A percentile compares a stretch with the other conserved stretches of the same genome.
phyloP scores from a whole-genome alignment of 352 stramenopile species.

The Phytopythium aichiense region DNA sequence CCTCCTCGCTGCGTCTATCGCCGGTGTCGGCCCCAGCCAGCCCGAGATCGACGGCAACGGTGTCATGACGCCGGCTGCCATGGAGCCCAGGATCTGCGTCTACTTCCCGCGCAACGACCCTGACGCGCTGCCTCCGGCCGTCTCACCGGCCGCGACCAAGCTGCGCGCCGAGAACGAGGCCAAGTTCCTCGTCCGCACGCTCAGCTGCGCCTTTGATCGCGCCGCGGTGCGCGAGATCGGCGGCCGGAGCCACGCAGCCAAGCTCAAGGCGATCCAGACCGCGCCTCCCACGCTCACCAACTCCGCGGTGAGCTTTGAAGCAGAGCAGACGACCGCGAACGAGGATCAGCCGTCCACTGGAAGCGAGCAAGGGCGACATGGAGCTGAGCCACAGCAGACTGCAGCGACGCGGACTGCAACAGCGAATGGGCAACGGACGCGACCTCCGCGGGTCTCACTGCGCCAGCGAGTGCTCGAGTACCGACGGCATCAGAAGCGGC shows the following conservation, averaged over 20 bases:
- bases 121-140: not conserved
- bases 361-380: not conserved
- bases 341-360: not conserved
- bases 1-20: not conserved
- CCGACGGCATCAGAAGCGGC: not conserved
- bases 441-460: not conserved
- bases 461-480: not conserved
- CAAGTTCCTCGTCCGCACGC: not conserved
- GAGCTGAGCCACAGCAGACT: not conserved
- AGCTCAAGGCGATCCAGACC: not conserved
- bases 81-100: not conserved
- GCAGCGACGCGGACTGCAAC: not conserved
- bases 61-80: not conserved
- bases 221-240: not conserved
- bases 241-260: not conserved
- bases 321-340: not conserved
- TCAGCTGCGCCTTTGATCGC: not conserved
- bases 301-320: not conserved
- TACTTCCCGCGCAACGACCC: slow-evolving; percentile 2
- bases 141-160: not conserved
- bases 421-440: not conserved
- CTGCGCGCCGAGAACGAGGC: not conserved
- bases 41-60: not conserved
- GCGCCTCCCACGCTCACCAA: not conserved
- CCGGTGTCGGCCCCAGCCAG: not conserved